Evolutionary conservation across 768 basidiomycete species (phyloP).

Genomic region (Trametes meyenii): DNA sequence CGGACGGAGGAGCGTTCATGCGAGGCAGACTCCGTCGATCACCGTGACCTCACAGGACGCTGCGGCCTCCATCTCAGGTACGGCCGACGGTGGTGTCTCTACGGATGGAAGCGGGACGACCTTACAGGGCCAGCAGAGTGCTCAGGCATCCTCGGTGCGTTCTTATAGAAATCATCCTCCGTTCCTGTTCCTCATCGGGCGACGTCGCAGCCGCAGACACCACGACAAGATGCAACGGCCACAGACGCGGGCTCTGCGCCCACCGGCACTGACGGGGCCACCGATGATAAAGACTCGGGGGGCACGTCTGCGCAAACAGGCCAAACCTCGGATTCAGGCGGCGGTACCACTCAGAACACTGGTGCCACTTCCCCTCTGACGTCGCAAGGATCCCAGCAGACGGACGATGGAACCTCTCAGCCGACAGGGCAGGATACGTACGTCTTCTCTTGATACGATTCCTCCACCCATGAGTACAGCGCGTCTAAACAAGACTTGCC

Average conservation of each 20-base stretch:
- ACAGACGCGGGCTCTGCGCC: constrained; percentile 6
- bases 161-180: neutral
- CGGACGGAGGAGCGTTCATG: no score
- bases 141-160: neutral
- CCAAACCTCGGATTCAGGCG: neutral
- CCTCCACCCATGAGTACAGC: no score
- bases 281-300: neutral
- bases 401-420: neutral
- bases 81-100: neutral
- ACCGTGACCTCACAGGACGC: constrained; percentile 9
- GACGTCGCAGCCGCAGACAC: constrained; percentile 3
- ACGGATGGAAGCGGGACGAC: neutral
- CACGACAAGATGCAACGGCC: neutral
- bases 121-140: neutral
- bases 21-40: constrained; percentile 11
- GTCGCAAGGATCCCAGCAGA: neutral
- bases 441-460: neutral
- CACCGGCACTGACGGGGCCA: neutral
- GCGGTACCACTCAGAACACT: neutral
- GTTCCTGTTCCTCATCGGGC: neutral
- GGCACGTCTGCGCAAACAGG: neutral
- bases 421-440: constrained; percentile 4
- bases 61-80: neutral
- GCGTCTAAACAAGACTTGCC: neutral
- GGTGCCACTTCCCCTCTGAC: neutral